Evolutionary conservation across 1,284 basidiomycete genomes (phyloP), one percentile per base, ranked within the genome.

Genomic region (Ganoderma multipileum): DNA sequence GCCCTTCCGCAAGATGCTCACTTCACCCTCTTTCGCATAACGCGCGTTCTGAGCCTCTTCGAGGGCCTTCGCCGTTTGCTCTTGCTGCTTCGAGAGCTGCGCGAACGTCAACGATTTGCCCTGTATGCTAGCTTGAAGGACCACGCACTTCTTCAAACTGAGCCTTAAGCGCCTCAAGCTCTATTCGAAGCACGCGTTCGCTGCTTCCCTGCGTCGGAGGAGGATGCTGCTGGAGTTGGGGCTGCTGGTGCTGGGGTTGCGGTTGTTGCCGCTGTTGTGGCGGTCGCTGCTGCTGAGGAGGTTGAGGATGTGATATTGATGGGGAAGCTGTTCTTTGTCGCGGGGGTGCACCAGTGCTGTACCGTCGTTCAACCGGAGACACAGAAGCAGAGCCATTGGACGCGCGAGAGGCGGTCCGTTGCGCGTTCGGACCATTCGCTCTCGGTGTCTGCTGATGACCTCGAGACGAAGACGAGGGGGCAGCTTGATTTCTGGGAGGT

Each of bases 11-110:
- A 92, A 74, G 47, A 90, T 85, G 39, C 81, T 83, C 6, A 90
- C 88, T 78, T 92, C 90, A 12, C 90, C 90, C 62, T 88, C 87
- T 73, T 87, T 90, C 5, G 83, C 79, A 30, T 83, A 80, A 63
- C 83, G 85, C 14, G 78, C 80, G 66, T 86, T 83, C 47, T 81
- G 79, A 8, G 87, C 89, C 52, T 83, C 83, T 70, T 84, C 80
- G 26, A 89, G 73, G 6, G 82, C 82, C 52, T 76, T 73, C 71
- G 84, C 82, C 26, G 87, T 81, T 65, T 81, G 80, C 36, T 78
- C 73, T 69, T 90, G 87, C 66, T 84, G 80, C 74, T 82, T 79
- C 52, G 80, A 81, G 64, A 91, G 79, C 89, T 93, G 76, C 50
- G 64, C 20, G 23, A 14, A 3, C 26, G 28, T 66, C 18, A 63